A percentile compares a stretch with the other conserved stretches of the same genome.
phyloP scores from a whole-genome alignment of 139 green algal species.

The Chlamydomonas sp. region DNA sequence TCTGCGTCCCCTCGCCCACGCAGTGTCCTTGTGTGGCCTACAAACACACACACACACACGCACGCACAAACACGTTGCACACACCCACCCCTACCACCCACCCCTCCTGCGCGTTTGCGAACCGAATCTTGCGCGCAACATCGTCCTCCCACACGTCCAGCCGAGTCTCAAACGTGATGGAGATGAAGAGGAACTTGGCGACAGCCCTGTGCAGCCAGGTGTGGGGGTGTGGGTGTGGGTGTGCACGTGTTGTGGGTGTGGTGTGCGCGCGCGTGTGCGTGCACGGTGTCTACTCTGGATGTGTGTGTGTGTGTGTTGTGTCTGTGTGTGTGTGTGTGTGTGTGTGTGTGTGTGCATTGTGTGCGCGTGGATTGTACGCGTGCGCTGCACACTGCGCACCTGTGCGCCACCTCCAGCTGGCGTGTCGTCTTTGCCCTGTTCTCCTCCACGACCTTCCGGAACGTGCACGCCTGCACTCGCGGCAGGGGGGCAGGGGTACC shows the following conservation, averaged over 20 bases:
- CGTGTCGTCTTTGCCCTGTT: constrained; percentile 12
- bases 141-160: constrained; percentile 27
- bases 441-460: constrained; percentile 22
- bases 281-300: background rate
- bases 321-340: background rate
- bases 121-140: constrained; percentile 14
- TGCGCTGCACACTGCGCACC: background rate
- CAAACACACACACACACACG: too few species aligned
- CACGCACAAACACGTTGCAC: too few species aligned
- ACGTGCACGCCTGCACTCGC: constrained; percentile 17
- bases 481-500: background rate
- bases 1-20: background rate
- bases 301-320: too few species aligned
- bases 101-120: constrained; percentile 12
- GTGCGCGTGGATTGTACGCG: too few species aligned
- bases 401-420: constrained; percentile 25
- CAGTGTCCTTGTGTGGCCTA: too few species aligned
- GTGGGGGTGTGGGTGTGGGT: too few species aligned
- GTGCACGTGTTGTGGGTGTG: too few species aligned
- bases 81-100: background rate
- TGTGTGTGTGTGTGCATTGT: too few species aligned
- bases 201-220: constrained; percentile 14
- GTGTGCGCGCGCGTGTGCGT: too few species aligned
- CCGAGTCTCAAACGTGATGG: constrained; percentile 22
- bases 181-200: constrained; percentile 30